phyloP scores from a whole-genome alignment of 2,329 filamentous ascomycete species.

The Neoascochyta sp. region DNA sequence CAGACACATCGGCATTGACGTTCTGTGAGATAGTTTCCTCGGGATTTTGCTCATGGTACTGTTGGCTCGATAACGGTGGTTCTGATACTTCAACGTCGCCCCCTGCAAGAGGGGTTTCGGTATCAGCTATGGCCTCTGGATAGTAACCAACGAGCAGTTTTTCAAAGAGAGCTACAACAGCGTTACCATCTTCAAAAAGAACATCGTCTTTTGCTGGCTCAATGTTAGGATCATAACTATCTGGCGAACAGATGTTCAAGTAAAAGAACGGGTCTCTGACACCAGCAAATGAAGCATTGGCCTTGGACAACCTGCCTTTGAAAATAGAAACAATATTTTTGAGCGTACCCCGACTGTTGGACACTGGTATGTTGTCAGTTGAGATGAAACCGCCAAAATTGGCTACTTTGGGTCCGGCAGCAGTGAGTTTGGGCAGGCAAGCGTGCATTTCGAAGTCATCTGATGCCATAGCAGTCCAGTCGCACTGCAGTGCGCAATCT shows the following conservation, averaged over 20 bases:
- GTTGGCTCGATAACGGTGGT: too few relatives aligned
- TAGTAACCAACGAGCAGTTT: slow-evolving; percentile 45
- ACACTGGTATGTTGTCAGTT: slow-evolving; percentile 65
- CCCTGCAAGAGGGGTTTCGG: too few relatives aligned
- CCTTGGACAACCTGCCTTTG: slow-evolving; percentile 47
- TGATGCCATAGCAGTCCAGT: slow-evolving; percentile 37
- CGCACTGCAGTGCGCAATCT: slow-evolving; percentile 54
- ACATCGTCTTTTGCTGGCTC: slow-evolving; percentile 70
- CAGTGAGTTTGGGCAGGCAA: slow-evolving; percentile 54
- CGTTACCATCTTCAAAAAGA: slow-evolving; percentile 57
- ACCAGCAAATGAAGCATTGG: slow-evolving; percentile 17
- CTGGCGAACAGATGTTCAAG: slow-evolving; percentile 57
- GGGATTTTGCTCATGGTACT: too few relatives aligned
- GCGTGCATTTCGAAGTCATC: slow-evolving; percentile 52
- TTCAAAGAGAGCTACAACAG: slow-evolving; percentile 44
- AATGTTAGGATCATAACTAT: slow-evolving; percentile 68
- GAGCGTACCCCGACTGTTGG: slow-evolving; percentile 51
- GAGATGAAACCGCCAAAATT: slow-evolving; percentile 57
- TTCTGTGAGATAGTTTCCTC: too few relatives aligned
- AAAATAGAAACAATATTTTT: slow-evolving; percentile 58
- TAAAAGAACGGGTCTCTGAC: slow-evolving; percentile 58
- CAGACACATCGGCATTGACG: too few relatives aligned
- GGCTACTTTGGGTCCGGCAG: slow-evolving; percentile 40
- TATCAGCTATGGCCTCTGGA: slow-evolving; percentile 10
- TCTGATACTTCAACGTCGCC: too few relatives aligned